phyloP scores from a whole-genome alignment of 306 rosid species.

The Cercis canadensis region DNA sequence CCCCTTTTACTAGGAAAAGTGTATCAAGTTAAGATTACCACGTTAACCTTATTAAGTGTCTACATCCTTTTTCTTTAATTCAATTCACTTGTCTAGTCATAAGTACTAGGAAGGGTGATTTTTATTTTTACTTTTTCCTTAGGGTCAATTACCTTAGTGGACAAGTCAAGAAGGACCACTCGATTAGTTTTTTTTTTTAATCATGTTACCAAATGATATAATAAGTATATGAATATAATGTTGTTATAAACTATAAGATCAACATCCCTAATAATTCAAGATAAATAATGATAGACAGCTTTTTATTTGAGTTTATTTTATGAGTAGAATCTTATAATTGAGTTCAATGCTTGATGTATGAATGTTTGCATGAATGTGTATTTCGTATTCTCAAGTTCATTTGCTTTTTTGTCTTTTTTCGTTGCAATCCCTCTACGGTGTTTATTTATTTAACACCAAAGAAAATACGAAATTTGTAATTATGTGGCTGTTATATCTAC shows the following conservation, averaged over 20 bases:
- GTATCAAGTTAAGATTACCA: constrained; percentile 14
- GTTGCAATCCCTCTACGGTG: neutral
- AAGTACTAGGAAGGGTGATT: neutral
- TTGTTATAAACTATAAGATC: too few species aligned
- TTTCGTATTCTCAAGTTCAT: too few species aligned
- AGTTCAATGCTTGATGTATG: too few species aligned
- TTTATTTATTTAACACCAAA: too few species aligned
- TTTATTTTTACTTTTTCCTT: neutral
- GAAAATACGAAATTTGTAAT: too few species aligned
- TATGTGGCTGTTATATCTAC: too few species aligned
- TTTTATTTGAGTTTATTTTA: too few species aligned
- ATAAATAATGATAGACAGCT: neutral
- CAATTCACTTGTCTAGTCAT: constrained; percentile 30
- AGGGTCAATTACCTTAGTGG: constrained; percentile 26
- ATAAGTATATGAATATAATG: constrained; percentile 18
- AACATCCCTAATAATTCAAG: constrained; percentile 43
- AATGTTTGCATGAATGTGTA: too few species aligned
- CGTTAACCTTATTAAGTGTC: constrained; percentile 15
- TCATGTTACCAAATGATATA: constrained; percentile 41
- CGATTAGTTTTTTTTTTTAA: constrained; percentile 17
- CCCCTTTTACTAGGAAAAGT: neutral
- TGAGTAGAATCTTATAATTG: too few species aligned
- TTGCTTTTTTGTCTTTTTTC: too few species aligned
- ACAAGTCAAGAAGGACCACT: constrained; percentile 25
- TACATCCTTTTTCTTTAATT: neutral